A percentile compares a stretch with the other conserved stretches of the same genome.
Conservation (phyloP, 495 filamentous ascomycete genomes). For the Staphylotrichum tortipilum region DNA sequence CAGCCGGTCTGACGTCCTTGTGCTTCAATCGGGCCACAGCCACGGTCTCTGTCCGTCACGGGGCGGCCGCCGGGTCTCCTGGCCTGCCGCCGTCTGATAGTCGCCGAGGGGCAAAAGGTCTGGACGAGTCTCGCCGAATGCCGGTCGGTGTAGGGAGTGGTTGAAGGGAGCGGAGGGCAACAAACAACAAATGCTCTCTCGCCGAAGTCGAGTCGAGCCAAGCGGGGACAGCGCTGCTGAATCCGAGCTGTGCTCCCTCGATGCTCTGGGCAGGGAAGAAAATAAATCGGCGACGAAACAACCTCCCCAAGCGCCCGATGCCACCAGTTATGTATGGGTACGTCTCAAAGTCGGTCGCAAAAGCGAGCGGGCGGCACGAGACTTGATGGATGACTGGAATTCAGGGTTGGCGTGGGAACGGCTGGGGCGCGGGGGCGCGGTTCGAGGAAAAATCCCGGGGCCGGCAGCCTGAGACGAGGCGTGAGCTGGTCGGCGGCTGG, state of each 20-base stretch:
- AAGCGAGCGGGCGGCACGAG: too few species aligned
- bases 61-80: slow-evolving; percentile 16
- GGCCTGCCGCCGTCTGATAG: slow-evolving; percentile 12
- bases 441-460: neutral
- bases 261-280: neutral
- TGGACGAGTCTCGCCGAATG: neutral
- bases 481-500: slow-evolving; percentile 9
- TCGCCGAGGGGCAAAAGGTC: slow-evolving; percentile 4
- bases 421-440: too few species aligned
- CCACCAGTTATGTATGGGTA: slow-evolving; percentile 2
- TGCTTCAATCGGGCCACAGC: slow-evolving; percentile 18
- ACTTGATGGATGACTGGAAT: too few species aligned
- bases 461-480: neutral
- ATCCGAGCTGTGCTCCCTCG: slow-evolving; percentile 15
- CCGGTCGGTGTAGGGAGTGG: too few species aligned
- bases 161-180: too few species aligned
- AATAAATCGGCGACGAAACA: neutral
- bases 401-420: too few species aligned
- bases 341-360: too few species aligned
- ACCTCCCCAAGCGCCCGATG: neutral
- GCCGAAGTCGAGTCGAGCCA: slow-evolving; percentile 1
- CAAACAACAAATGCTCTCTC: too few species aligned
- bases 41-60: slow-evolving; percentile 14
- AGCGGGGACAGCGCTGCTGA: slow-evolving; percentile 30
- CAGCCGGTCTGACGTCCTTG: slow-evolving; percentile 6